Evolutionary conservation across 2,329 filamentous ascomycete genomes (phyloP), one percentile per base, ranked within the genome.

Genomic region (Apiospora arundinis): DNA sequence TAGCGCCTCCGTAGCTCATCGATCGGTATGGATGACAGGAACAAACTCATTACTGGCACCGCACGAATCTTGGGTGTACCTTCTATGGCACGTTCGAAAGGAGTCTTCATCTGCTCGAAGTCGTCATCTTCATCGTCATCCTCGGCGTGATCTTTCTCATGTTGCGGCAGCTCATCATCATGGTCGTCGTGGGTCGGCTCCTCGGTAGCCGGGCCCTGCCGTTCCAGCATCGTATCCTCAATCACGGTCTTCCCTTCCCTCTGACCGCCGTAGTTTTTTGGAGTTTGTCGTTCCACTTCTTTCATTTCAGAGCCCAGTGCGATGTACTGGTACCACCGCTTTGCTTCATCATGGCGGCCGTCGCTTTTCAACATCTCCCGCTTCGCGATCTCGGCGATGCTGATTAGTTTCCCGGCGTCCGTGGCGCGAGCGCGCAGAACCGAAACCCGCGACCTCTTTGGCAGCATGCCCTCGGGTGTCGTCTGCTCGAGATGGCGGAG

Each of bases 351-450:
- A 63, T 69, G 45, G 6, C n/a, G 18, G 11, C 8, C 67, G 81
- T 74, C 72, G 82, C 83, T 80, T 68, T 85, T 83, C 44, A 77
- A 81, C 69, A 92, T 80, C 66, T 89, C 82, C 49, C 87, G 82
- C 79, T 92, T 92, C 70, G 85, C 86, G 48, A 92, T 90, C 80
- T 94, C 92, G 63, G 86, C 86, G 65, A 94, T 87, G 4, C 88
- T 91, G 75, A 93, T 88, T 76, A 93, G 83, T 80, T 94, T 95
- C 80, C 85, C 85, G 1, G 88, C 85, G 3, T 89, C 86, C 12
- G 79, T 72, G 0, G 86, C 82, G 25, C 85, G 85, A 44, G 87
- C 86, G 75, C 89, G 84, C 23, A 90, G 79, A 49, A 90, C 56
- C 4, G 75, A 75, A 0, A 88, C 73, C 23, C 73, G 75, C 1